phyloP scores from a whole-genome alignment of 495 filamentous ascomycete species.

The Physcia stellaris region DNA sequence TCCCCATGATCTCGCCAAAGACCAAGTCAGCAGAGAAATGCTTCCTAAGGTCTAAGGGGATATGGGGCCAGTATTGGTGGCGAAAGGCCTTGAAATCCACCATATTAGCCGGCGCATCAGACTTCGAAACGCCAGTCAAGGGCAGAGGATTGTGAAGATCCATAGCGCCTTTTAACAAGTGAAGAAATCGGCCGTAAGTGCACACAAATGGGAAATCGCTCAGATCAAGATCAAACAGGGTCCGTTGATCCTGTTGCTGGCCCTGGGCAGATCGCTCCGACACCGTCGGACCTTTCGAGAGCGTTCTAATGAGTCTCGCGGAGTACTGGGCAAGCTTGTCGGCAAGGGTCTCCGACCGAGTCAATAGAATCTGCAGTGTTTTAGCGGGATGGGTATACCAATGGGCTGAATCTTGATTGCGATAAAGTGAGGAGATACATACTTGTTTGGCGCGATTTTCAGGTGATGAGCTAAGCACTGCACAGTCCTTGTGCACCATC shows the following conservation, averaged over 20 bases:
- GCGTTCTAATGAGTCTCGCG: conserved; percentile 18
- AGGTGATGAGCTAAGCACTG: conserved; percentile 2
- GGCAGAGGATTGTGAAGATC: conserved; percentile 4
- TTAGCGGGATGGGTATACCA: background rate
- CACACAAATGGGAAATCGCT: conserved; percentile 26
- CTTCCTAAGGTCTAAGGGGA: conserved; percentile 10
- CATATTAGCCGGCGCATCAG: background rate
- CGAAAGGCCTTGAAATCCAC: conserved; percentile 26
- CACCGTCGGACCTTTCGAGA: background rate
- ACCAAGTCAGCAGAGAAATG: conserved; percentile 19
- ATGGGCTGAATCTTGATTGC: background rate
- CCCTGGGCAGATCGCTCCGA: conserved; percentile 3
- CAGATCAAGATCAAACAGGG: conserved; percentile 15
- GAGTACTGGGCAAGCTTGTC: conserved; percentile 23
- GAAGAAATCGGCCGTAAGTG: conserved; percentile 26
- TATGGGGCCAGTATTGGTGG: conserved; percentile 26
- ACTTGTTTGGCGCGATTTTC: conserved; percentile 20
- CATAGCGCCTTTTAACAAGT: conserved; percentile 21
- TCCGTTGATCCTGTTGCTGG: conserved; percentile 5
- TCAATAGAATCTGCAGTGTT: conserved; percentile 29
- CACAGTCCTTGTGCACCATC: conserved; percentile 19
- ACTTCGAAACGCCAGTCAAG: background rate
- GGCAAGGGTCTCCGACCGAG: conserved; percentile 22
- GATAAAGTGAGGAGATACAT: background rate
- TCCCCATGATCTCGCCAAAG: conserved; percentile 33